These are phyloP conservation scores for Astrothelium macrocarpum DNA, from an alignment of 495 filamentous ascomycete species.

Conservation along the genomic window DNA sequence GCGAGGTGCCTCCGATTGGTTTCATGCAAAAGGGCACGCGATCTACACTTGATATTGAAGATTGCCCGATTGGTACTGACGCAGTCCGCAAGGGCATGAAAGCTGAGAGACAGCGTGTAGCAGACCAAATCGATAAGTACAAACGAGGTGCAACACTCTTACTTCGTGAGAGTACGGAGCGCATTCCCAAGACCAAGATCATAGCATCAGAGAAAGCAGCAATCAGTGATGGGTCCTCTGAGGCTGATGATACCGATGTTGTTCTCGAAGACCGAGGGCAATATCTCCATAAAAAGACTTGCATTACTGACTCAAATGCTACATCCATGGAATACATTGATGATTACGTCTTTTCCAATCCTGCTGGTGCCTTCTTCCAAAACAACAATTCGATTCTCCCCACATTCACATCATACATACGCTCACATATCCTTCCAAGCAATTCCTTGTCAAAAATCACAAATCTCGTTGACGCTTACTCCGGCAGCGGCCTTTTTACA, in stretches of 20 bases:
- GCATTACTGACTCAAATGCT: constrained; percentile 74
- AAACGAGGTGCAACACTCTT: constrained; percentile 77
- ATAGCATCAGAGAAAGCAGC: constrained; percentile 6
- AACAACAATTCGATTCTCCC: constrained; percentile 99
- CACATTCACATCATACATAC: constrained; percentile 81
- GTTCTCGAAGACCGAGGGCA: constrained; percentile 30
- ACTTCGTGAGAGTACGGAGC: constrained; percentile 72
- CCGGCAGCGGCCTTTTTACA: constrained; percentile 91
- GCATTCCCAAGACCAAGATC: constrained; percentile 45
- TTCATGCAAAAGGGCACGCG: constrained; percentile 71
- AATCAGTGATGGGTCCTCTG: background rate
- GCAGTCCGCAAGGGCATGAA: constrained; percentile 67
- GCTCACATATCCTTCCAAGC: constrained; percentile 56
- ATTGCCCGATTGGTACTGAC: constrained; percentile 90
- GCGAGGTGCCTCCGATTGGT: constrained; percentile 68
- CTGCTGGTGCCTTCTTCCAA: constrained; percentile 91
- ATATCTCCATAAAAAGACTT: constrained; percentile 69
- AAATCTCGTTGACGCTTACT: constrained; percentile 94
- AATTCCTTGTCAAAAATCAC: constrained; percentile 42
- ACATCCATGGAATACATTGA: constrained; percentile 78
- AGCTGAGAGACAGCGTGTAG: constrained; percentile 60
- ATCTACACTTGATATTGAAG: constrained; percentile 81
- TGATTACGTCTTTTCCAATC: constrained; percentile 75
- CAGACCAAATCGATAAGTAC: constrained; percentile 59
- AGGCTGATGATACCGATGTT: constrained; percentile 8